Conservation (phyloP, 306 rosid genomes). For the Leucaena leucocephala region DNA sequence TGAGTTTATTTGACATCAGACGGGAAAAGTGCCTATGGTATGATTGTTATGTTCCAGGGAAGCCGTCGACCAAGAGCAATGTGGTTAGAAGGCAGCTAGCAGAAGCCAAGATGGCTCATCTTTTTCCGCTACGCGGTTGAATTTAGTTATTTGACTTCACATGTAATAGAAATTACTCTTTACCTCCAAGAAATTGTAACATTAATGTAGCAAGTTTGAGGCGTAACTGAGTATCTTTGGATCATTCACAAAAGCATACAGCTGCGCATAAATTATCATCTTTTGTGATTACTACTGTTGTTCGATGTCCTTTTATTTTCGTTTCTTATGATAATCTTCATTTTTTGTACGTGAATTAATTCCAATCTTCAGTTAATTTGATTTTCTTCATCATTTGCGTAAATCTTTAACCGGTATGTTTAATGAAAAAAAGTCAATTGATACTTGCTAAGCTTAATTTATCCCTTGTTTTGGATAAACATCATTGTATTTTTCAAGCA, state of each 20-base stretch:
- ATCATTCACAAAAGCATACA: background rate
- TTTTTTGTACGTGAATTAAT: background rate
- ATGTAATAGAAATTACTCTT: background rate
- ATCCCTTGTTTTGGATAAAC: too few relatives aligned
- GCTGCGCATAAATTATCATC: background rate
- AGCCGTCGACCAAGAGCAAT: slow-evolving; percentile 1
- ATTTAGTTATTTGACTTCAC: background rate
- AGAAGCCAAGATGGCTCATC: slow-evolving; percentile 2
- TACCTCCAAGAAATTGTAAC: background rate
- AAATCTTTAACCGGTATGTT: too few relatives aligned
- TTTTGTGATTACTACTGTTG: background rate
- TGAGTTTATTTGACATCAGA: slow-evolving; percentile 20
- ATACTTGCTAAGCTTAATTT: too few relatives aligned
- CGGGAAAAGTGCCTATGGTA: background rate
- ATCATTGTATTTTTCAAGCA: too few relatives aligned
- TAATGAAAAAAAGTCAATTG: too few relatives aligned
- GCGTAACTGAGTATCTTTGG: background rate
- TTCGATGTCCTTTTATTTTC: background rate
- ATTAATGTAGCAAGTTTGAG: background rate
- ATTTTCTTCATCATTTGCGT: too few relatives aligned
- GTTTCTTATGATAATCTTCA: background rate
- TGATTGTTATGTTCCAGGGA: background rate
- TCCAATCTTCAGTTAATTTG: background rate
- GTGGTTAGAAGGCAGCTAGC: slow-evolving; percentile 5
- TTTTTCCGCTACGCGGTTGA: background rate